phyloP scores from a whole-genome alignment of 1,284 basidiomycete species.

The Ganoderma resinaceum region DNA sequence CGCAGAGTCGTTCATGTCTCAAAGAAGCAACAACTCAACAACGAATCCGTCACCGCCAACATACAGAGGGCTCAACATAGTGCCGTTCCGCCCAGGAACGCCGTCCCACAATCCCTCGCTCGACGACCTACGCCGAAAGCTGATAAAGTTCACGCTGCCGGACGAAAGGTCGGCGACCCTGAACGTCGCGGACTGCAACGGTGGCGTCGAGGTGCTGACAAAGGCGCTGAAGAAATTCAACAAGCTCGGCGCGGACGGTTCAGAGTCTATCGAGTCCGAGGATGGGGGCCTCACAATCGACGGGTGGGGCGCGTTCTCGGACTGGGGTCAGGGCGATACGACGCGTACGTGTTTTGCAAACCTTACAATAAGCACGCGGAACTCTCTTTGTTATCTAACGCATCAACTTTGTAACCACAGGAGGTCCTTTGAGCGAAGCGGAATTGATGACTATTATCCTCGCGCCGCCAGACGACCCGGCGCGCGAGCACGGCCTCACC shows the following conservation, averaged over 20 bases:
- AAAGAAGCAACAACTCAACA: constrained; percentile 42
- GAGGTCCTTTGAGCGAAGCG: constrained; percentile 80
- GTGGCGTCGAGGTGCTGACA: constrained; percentile 86
- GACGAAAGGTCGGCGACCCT: constrained; percentile 84
- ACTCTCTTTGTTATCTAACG: constrained; percentile 11
- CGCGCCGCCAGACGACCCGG: constrained; percentile 80
- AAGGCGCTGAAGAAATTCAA: constrained; percentile 89
- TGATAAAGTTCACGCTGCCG: constrained; percentile 87
- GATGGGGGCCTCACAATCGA: constrained; percentile 80
- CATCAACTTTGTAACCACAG: constrained; percentile 42
- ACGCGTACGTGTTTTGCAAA: constrained; percentile 48
- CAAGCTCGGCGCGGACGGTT: constrained; percentile 64
- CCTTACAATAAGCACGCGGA: neutral
- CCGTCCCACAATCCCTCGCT: constrained; percentile 61
- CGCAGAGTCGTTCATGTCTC: constrained; percentile 61
- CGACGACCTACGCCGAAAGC: constrained; percentile 80
- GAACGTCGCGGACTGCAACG: constrained; percentile 79
- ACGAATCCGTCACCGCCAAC: constrained; percentile 40
- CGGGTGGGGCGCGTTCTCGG: constrained; percentile 87
- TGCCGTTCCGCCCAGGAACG: constrained; percentile 52
- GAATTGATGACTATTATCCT: constrained; percentile 90
- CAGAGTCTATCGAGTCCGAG: constrained; percentile 61
- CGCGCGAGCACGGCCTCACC: constrained; percentile 84
- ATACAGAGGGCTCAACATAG: constrained; percentile 55
- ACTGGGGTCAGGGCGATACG: constrained; percentile 61